These are phyloP conservation scores for Cladochytrium replicatum DNA, from an alignment of 192 early-diverging fungal species.

Conservation along the genomic window DNA sequence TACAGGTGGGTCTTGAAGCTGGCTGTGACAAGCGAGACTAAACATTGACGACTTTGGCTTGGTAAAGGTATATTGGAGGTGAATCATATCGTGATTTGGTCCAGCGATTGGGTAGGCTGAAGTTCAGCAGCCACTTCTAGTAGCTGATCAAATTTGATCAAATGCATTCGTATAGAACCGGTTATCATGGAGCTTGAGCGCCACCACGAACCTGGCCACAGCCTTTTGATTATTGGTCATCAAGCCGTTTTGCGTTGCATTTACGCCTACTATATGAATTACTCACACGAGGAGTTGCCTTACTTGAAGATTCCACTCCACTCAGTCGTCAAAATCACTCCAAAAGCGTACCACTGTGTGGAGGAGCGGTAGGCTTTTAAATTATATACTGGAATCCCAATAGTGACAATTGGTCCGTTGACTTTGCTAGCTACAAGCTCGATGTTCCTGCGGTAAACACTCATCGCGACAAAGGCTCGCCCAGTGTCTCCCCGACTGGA, in stretches of 20 bases:
- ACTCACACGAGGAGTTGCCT: slow-evolving; percentile 87
- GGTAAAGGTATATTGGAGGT: slow-evolving; percentile 45
- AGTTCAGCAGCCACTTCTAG: too few species aligned
- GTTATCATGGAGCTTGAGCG: slow-evolving; percentile 99
- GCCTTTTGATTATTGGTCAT: slow-evolving; percentile 93
- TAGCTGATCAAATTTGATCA: too few species aligned
- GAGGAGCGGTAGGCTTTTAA: slow-evolving; percentile 79
- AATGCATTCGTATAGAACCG: too few species aligned
- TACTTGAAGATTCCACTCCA: slow-evolving; percentile 99
- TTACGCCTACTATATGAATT: slow-evolving; percentile 96
- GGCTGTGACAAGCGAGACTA: too few species aligned
- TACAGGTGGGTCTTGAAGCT: too few species aligned
- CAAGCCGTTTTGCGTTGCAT: slow-evolving; percentile 96
- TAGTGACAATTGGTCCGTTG: too few species aligned
- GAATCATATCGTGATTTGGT: slow-evolving; percentile 95
- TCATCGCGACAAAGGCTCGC: slow-evolving; percentile 45
- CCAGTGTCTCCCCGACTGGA: too few species aligned
- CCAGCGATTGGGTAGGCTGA: slow-evolving; percentile 69
- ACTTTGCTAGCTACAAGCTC: slow-evolving; percentile 53
- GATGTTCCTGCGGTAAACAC: slow-evolving; percentile 98
- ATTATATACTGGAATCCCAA: too few species aligned
- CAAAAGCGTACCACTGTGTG: slow-evolving; percentile 91
- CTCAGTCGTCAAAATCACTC: slow-evolving; percentile 92
- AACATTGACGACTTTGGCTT: too few species aligned
- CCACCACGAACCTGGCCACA: slow-evolving; percentile 63